Evolutionary conservation across 192 early-diverging fungal genomes (phyloP), one percentile per base, ranked within the genome.

Genomic region (Ramicandelaber brevisporus): DNA sequence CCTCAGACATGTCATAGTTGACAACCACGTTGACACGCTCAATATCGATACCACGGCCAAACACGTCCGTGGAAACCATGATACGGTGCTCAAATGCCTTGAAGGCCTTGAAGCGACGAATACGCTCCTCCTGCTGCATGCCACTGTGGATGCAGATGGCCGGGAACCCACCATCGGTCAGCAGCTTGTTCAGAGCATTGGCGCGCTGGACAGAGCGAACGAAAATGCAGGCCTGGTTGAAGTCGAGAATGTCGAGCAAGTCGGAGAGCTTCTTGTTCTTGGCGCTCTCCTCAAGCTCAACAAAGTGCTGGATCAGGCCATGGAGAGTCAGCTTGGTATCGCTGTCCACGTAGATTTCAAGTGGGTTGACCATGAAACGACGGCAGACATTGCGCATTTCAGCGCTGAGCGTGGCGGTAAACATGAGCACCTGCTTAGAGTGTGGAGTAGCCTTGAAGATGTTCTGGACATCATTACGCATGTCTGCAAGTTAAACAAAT

Each of bases 361-460:
- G 64, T 4, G 90, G 90, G 42, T 78, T 73, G 39, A 86, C 77
- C 90, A 96, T 96, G 41, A 96, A 96, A 59, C 84, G 86, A 39
- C 87, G 86, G 80, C 85, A 89, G 17, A 92, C 63, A 0, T 72
- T 70, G 15, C 81, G 70, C 34, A 83, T 75, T 33, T 92, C 87
- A 60, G 88, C 84, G 61, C 62, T 70, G 30, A 96, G 53, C 17
- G 90, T 96, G 4, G 90, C 90, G 26, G 70, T 78, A 57, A 84
- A 96, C 90, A 96, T 96, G 72, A 96, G 82, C 25, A 96, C 90
- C 50, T 96, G 90, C 65, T 96, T 96, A 59, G 75, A 70, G 59
- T 86, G 85, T 14, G 86, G 86, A 1, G 85, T 92, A 9, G 73
- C 57, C 17, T 68, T 55, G 73, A 96, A 96, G 31, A 96, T 92